Evolutionary conservation across 176 grass and related monocot species (phyloP).

Genomic region (Cenchrus purpureus): DNA sequence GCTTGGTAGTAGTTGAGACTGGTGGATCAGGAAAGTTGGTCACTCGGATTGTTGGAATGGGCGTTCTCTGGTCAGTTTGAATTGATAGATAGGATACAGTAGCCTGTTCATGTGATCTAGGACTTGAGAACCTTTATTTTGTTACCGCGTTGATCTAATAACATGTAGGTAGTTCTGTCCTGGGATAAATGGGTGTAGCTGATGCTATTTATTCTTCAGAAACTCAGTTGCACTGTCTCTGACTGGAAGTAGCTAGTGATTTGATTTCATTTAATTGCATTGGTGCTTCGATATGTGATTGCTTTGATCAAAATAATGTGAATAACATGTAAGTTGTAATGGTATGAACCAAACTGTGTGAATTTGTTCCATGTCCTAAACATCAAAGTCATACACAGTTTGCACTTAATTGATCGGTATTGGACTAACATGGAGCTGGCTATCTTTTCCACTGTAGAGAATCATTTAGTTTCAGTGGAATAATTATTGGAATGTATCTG

Average conservation of each 20-base stretch:
- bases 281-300: slow-evolving; percentile 14
- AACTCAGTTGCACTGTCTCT: not conserved
- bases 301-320: not conserved
- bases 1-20: not conserved
- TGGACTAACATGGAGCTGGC: not conserved
- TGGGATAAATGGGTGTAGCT: not conserved
- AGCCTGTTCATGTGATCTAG: not conserved
- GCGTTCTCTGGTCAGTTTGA: not conserved
- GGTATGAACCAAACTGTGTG: not conserved
- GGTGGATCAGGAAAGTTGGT: not conserved
- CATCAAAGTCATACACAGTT: not conserved
- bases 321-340: not conserved
- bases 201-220: not conserved
- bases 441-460: not conserved
- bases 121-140: not conserved
- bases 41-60: no score
- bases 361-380: not conserved
- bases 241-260: not conserved
- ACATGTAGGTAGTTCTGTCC: not conserved
- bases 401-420: no score
- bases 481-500: not conserved
- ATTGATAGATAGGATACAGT: no score
- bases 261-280: not conserved
- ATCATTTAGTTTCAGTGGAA: not conserved
- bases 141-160: not conserved